Base-by-base conservation (phyloP, 2,329 filamentous ascomycete species). In the Penicillium brevicompactum region DNA sequence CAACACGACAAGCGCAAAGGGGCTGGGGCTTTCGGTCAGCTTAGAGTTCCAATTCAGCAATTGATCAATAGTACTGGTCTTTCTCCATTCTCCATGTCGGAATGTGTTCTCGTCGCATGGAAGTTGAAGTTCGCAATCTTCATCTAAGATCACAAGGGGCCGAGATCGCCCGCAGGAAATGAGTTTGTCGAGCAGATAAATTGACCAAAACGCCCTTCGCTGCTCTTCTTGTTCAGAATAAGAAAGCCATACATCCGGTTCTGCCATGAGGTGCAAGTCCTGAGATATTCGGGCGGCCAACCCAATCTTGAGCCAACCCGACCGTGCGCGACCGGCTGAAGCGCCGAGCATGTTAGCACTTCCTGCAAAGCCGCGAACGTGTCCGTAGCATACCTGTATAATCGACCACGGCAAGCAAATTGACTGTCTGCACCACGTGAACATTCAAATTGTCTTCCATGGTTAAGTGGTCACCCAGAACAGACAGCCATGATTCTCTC, bases 201-300 rank as follows among this genome's bases (percentile, higher is more conserved):
- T 57, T 1, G 70, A 71, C 69, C 70, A 72, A 44, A 70, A 71
- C 9, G 61, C 59, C 30, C 66, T 56, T 13, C 68, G 60, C 18
- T 57, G 57, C 41, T 71, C 68, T 46, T 71, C 70, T 42, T 70
- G 67, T 38, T 69, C 63, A 0, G 57, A 24, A 34, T 53, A 51
- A 9, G 66, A 49, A 1, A 67, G 46, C 34, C 57, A 58, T 8
- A 40, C 22, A 7, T 43, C 43, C 2, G 65, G 60, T 16, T 70
- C 67, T 3, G 44, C 56, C 61, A 67, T 69, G 8, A 70, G 70
- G 9, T 67, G 69, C 16, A 76, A 72, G 43, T 66, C 66, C 46
- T 72, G 70, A 6, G 89, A 92, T 70, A 84, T 94, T 40, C 90
- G 94, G 64, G 76, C 65, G 1, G 68, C 63, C 2, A 69, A 48